Evolutionary conservation across 306 rosid species (phyloP).

Genomic region (Acacia confusa): DNA sequence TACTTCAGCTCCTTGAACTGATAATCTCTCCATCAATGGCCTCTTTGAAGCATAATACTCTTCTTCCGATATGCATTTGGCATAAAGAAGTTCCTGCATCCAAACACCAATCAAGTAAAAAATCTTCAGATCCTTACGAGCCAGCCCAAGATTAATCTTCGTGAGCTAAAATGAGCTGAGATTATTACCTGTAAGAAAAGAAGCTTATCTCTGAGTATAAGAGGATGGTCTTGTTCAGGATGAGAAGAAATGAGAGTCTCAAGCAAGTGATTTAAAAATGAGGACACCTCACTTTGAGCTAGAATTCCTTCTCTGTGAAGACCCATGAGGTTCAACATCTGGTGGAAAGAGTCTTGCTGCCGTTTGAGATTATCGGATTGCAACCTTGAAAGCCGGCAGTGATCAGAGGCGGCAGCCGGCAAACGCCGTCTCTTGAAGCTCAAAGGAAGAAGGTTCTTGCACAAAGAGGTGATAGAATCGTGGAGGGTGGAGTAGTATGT

Average conservation of each 20-base stretch:
- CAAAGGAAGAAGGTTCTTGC: slow-evolving; percentile 83
- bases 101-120: background rate
- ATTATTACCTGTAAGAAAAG: slow-evolving; percentile 76
- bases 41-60: slow-evolving; percentile 87
- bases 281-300: slow-evolving; percentile 62
- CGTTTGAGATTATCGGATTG: slow-evolving; percentile 89
- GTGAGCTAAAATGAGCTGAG: background rate
- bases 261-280: slow-evolving; percentile 73
- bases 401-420: slow-evolving; percentile 46
- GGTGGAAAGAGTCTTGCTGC: slow-evolving; percentile 98
- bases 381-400: slow-evolving; percentile 52
- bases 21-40: slow-evolving; percentile 79
- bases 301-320: slow-evolving; percentile 89
- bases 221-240: slow-evolving; percentile 58
- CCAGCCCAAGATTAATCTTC: background rate
- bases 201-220: slow-evolving; percentile 72
- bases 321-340: slow-evolving; percentile 80
- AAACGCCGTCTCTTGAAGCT: slow-evolving; percentile 69
- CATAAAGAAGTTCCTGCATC: slow-evolving; percentile 76
- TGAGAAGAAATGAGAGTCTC: slow-evolving; percentile 77
- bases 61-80: slow-evolving; percentile 79
- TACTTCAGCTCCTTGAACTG: slow-evolving; percentile 78
- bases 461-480: slow-evolving; percentile 77
- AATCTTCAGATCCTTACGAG: background rate
- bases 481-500: slow-evolving; percentile 87